Base-by-base conservation (phyloP, 2,329 filamentous ascomycete genomes). In the Alternaria viburni region DNA sequence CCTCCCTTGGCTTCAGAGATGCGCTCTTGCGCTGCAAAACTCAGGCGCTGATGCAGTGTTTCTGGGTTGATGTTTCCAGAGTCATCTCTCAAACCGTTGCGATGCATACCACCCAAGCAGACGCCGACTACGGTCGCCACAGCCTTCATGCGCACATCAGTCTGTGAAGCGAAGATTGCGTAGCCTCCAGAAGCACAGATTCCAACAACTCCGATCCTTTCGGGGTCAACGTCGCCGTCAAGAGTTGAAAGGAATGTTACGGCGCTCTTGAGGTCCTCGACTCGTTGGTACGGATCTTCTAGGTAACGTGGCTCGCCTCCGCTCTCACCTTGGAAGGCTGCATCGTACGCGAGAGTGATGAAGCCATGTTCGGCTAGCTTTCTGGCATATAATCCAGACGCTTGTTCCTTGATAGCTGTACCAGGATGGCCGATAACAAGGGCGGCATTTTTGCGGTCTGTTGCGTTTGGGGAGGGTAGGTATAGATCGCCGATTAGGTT, bases 101-200 rank as follows among this genome's bases (percentile, higher is more conserved):
- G 36, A 41, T 1, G 0, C 36, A 41, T 41, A 41, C 15, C 36
- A 41, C 36, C 36, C 1, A 41, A 1, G 36, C 36, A 41, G 2
- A 73, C 75, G 2, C 68, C 72, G 36, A 68, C 74, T 12, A 78
- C 61, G 3, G 77, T 79, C 3, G 77, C 81, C 7, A 80, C 64
- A 8, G 79, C 80, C 57, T 78, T 78, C 65, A 83, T 79, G n/a
- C 81, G 80, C 10, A 61, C 46, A 50, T 83, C 61, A 78, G 4
- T 76, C 71, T 7, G 81, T 75, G 1, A 81, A 79, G 52, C 70
- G 74, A 7, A 73, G 65, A 50, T 19, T 3, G 69, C 74, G 54
- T 82, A 83, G 9, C 78, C 79, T 12, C 81, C 81, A 0, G 73
- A 75, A 1, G 75, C 78, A 57, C 80, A 82, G 56, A 83, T 79